Base-by-base conservation (phyloP, 2,329 filamentous ascomycete species). In the Lachnellula cervina region DNA sequence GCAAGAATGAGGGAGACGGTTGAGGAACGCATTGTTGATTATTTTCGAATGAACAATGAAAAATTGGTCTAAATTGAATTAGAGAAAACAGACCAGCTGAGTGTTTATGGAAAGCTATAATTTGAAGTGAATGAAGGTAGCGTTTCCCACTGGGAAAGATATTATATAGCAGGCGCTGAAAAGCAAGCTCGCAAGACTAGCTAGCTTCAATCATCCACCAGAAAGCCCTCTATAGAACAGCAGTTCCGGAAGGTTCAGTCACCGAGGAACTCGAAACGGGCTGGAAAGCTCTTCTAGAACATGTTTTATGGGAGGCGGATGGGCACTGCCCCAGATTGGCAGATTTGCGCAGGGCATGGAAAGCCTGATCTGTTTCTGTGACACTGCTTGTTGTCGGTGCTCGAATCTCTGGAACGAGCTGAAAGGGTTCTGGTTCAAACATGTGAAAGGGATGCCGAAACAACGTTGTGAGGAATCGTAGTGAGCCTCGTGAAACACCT, bases 1-100 rank as follows among this genome's bases (percentile, higher is more conserved):
- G 61, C 59, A 56, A 66, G 40, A 44, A 64, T 62, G 17, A 65
- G 38, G 49, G 62, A 60, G 34, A 59, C 59, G n/a, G 59, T 64
- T 19, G 62, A 62, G 23, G 59, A 56, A 60, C 62, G 62, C 64
- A 66, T 66, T 8, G 52, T 61, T 55, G 47, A 49, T 45, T 52
- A 19, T 19, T 16, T 23, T 44, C 19, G 19, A 17, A 44, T 2
- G 42, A 3, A 23, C 3, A 32, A 32, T 2, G 21, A 21, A 14
- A 40, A 25, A 46, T 23, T 23, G 23, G 37, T 45, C 32, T 42
- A 51, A 53, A 19, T 44, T 16, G 21, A 48, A 38, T 48, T 52
- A 35, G 32, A 49, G 37, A 51, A 23, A 46, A 47, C 57, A 59
- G 56, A 61, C 57, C 59, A 59, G 57, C 57, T 61, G 57, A 32